phyloP scores from a whole-genome alignment of 495 filamentous ascomycete species.

The Filosporella fistucella region DNA sequence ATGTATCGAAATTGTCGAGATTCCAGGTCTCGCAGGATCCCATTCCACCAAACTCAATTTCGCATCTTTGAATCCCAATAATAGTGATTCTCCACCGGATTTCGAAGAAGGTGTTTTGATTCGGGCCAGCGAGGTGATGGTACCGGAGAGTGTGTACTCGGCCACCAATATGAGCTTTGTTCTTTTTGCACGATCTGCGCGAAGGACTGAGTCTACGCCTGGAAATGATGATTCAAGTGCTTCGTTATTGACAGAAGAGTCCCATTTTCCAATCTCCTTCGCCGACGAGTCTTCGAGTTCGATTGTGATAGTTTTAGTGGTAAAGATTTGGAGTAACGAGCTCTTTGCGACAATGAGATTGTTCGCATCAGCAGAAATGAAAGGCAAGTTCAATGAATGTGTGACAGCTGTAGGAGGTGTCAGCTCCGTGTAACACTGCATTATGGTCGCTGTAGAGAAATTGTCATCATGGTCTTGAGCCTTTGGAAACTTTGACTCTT shows the following conservation, averaged over 20 bases:
- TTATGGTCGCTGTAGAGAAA: conserved; percentile 21
- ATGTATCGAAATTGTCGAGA: conserved; percentile 90
- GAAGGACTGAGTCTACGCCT: conserved; percentile 47
- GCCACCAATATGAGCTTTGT: conserved; percentile 81
- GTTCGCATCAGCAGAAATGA: conserved; percentile 66
- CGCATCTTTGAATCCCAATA: conserved; percentile 82
- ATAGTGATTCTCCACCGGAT: conserved; percentile 79
- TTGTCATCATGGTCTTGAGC: neutral
- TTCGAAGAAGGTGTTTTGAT: conserved; percentile 65
- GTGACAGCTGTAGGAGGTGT: conserved; percentile 89
- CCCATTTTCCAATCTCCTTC: conserved; percentile 17
- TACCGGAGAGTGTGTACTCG: conserved; percentile 78
- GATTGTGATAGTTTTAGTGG: conserved; percentile 47
- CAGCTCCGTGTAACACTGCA: conserved; percentile 83
- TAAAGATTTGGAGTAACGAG: conserved; percentile 87
- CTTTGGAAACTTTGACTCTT: neutral
- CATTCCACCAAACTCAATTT: conserved; percentile 92
- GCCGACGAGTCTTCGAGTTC: conserved; percentile 40
- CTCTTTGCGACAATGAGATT: conserved; percentile 88
- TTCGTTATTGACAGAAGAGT: conserved; percentile 51
- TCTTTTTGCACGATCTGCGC: conserved; percentile 52
- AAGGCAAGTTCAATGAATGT: conserved; percentile 75
- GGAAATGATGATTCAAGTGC: conserved; percentile 56
- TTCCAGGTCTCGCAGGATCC: conserved; percentile 72
- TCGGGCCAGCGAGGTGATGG: conserved; percentile 72